Evolutionary conservation across 371 early-diverging fungal genomes (phyloP), one percentile per base, ranked within the genome.

Genomic region (Rhizopus microsporus): DNA sequence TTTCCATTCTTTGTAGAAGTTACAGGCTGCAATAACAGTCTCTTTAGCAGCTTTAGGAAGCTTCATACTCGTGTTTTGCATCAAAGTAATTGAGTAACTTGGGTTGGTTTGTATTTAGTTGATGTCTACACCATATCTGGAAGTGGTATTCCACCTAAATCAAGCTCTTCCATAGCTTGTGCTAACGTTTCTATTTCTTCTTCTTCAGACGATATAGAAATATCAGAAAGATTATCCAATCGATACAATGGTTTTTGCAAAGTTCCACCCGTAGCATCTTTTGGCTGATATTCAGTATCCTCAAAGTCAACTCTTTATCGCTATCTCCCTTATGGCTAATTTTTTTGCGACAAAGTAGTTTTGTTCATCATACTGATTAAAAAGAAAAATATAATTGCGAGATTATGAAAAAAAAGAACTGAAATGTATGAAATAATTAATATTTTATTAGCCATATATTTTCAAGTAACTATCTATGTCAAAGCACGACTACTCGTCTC

Each of bases 51-150:
- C 15, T 51, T 51, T 3, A 38, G 51, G 51, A 51, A 51, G 49
- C 49, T 49, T 49, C 34, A 49, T 15, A 49, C n/a, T 49, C 33
- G 31, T 49, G 33, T 49, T 49, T 33, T 49, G 31, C 49, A 49
- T 49, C 13, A 49, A 49, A 33, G 49, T 12, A 49, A 49, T 32
- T 49, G 49, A 49, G 33, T n/a, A n/a, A 49, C 49, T 33, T 15
- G 49, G 6, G 49, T 1, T 67, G 62, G 49, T 3, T 31, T 35
- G 31, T 46, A 15, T 15, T 57, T 59, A 17, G 53, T 57, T n/a
- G 49, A 49, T 49, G 49, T 49, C 49, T n/a, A 49, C 13, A 49
- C 51, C 51, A 51, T 51, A 51, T 37, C 23, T 38, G 39, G 51
- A 51, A 8, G 51, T 23, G 51, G 51, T 38, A 38, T 10, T 51